phyloP scores from a whole-genome alignment of 1,284 basidiomycete species.

The Trichosporon coremiiforme region DNA sequence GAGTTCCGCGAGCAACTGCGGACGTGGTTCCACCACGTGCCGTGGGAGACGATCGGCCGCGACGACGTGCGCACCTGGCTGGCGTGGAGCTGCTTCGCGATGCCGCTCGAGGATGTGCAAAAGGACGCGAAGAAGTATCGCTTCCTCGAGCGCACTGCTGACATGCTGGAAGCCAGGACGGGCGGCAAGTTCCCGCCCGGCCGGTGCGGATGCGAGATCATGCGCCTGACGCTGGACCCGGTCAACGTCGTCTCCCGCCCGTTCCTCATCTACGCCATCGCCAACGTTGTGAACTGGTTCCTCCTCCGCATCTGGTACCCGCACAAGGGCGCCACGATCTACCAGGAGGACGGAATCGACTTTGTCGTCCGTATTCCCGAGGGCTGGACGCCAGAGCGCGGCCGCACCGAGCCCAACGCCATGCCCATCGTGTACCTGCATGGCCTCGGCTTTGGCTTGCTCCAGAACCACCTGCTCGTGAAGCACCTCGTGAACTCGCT shows the following conservation, averaged over 20 bases:
- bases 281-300: conserved; percentile 62
- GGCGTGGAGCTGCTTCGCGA: conserved; percentile 79
- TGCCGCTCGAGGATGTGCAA: conserved; percentile 58
- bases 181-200: conserved; percentile 69
- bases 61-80: conserved; percentile 75
- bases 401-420: conserved; percentile 49
- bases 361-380: conserved; percentile 73
- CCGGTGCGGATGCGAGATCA: conserved; percentile 63
- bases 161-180: conserved; percentile 70
- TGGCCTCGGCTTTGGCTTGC: conserved; percentile 78
- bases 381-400: conserved; percentile 63
- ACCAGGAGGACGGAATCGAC: conserved; percentile 57
- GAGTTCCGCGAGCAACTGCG: conserved; percentile 55
- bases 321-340: conserved; percentile 41
- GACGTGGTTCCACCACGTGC: conserved; percentile 65
- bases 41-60: conserved; percentile 70
- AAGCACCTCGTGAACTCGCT: conserved; percentile 57
- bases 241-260: conserved; percentile 67
- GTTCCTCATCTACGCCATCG: conserved; percentile 67
- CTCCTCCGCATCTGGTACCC: conserved; percentile 43
- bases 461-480: conserved; percentile 57
- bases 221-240: conserved; percentile 77
- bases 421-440: conserved; percentile 81
- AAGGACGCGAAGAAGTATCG: conserved; percentile 60
- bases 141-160: conserved; percentile 65